Evolutionary conservation across 371 early-diverging fungal species (phyloP).

Genomic region (Phascolomyces articulosus): DNA sequence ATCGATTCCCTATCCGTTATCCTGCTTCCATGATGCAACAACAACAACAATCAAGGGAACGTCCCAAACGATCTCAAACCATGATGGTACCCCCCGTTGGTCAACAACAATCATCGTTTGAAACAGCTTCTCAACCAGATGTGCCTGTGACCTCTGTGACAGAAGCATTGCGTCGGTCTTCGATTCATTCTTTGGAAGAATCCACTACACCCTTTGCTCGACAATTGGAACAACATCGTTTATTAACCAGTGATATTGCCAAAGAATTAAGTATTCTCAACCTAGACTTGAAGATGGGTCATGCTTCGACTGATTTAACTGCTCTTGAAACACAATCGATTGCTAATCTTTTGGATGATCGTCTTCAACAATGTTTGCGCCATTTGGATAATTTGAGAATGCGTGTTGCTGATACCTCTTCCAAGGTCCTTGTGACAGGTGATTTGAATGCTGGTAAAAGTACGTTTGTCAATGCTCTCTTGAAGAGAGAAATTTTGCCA

Average conservation of each 20-base stretch:
- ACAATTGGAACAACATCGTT: conserved; percentile 28
- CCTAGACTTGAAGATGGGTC: conserved; percentile 71
- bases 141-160: conserved; percentile 32
- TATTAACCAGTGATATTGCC: conserved; percentile 24
- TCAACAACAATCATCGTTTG: conserved; percentile 32
- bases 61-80: conserved; percentile 41
- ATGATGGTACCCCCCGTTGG: conserved; percentile 21
- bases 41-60: conserved; percentile 21
- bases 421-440: conserved; percentile 95
- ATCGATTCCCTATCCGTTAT: conserved; percentile 69
- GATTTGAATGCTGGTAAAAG: conserved; percentile 97
- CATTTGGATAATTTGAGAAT: conserved; percentile 82
- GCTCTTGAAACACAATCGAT: conserved; percentile 71
- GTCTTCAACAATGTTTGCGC: conserved; percentile 62
- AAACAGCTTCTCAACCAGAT: conserved; percentile 41
- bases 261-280: conserved; percentile 66
- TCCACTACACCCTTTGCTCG: conserved; percentile 16
- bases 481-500: conserved; percentile 87
- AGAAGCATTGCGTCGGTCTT: conserved; percentile 32
- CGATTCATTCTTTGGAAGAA: conserved; percentile 13
- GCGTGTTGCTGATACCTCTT: conserved; percentile 89
- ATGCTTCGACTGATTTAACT: conserved; percentile 45
- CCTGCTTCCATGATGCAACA: conserved; percentile 41
- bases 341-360: conserved; percentile 69
- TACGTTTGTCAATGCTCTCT: conserved; percentile 94